phyloP scores from a whole-genome alignment of 768 basidiomycete species.

The Tulasnella sp. region DNA sequence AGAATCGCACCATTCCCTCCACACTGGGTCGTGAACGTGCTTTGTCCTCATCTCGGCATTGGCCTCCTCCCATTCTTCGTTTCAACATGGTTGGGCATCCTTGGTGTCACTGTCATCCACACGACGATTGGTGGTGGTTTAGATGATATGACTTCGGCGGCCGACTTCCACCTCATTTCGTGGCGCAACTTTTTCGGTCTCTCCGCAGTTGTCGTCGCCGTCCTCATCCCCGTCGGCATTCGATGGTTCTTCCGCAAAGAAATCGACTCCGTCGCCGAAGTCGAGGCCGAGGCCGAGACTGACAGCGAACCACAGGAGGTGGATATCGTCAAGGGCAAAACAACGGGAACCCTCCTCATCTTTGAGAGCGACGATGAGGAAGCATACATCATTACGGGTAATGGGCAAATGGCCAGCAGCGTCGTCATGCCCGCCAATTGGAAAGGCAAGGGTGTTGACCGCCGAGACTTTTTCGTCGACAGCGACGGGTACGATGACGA shows the following conservation, averaged over 20 bases:
- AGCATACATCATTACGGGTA: not conserved
- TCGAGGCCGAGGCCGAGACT: conserved; percentile 29
- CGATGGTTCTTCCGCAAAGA: conserved; percentile 69
- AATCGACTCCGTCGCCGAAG: conserved; percentile 30
- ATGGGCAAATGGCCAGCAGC: not conserved
- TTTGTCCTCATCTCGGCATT: conserved; percentile 88
- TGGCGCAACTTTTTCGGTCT: conserved; percentile 82
- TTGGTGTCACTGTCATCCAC: conserved; percentile 87
- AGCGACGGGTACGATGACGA: conserved; percentile 11
- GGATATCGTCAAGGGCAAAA: not conserved
- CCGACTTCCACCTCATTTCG: conserved; percentile 88
- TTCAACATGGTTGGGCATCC: conserved; percentile 79
- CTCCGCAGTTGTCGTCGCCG: conserved; percentile 74
- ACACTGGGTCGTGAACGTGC: conserved; percentile 90
- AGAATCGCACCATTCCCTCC: conserved; percentile 82
- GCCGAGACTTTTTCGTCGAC: not conserved
- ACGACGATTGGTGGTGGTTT: conserved; percentile 81
- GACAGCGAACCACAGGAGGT: conserved; percentile 19
- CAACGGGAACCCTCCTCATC: not conserved
- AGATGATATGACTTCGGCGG: conserved; percentile 89
- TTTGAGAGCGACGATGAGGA: conserved; percentile 3
- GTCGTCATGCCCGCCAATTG: not conserved
- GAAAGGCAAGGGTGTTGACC: conserved; percentile 13
- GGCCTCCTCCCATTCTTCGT: conserved; percentile 76
- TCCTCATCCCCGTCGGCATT: conserved; percentile 85